Percentiles rank a stretch among this genome's conserved stretches.
Evolutionary conservation across 1,284 basidiomycete species (phyloP).

Genomic region (Cutaneotrichosporon spelunceum): DNA sequence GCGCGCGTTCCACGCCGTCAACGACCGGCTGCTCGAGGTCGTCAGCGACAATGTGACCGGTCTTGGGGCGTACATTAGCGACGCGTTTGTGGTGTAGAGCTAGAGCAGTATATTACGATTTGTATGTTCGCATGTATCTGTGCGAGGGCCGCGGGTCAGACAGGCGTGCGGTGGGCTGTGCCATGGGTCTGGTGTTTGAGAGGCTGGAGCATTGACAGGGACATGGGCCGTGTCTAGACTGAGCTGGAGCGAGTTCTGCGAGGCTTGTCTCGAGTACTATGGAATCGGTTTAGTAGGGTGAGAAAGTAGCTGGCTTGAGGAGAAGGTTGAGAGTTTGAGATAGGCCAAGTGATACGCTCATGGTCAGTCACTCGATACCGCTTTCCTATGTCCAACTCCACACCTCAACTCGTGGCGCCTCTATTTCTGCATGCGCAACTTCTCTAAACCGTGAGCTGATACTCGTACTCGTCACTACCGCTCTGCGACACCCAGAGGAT

Average conservation of each 20-base stretch:
- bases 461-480: constrained; percentile 52
- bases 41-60: constrained; percentile 37
- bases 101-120: constrained; percentile 19
- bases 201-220: too few relatives aligned
- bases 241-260: too few relatives aligned
- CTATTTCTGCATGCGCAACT: neutral
- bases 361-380: neutral
- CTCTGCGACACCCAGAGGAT: constrained; percentile 52
- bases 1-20: constrained; percentile 35
- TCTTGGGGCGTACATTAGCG: constrained; percentile 40
- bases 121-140: neutral
- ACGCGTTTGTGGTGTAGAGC: constrained; percentile 42
- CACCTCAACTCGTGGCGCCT: neutral
- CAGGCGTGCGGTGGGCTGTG: too few relatives aligned
- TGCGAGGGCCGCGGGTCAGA: neutral
- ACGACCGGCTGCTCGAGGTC: constrained; percentile 37
- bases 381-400: neutral
- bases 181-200: too few relatives aligned
- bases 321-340: too few relatives aligned
- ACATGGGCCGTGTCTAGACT: too few relatives aligned
- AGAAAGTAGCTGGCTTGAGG: too few relatives aligned
- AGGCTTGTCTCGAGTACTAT: too few relatives aligned
- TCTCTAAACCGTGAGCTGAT: constrained; percentile 49
- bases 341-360: neutral
- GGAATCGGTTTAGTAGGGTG: too few relatives aligned